Evolutionary conservation across 2,329 filamentous ascomycete genomes (phyloP), one percentile per base, ranked within the genome.

Genomic region (Hypoxylon sp.): DNA sequence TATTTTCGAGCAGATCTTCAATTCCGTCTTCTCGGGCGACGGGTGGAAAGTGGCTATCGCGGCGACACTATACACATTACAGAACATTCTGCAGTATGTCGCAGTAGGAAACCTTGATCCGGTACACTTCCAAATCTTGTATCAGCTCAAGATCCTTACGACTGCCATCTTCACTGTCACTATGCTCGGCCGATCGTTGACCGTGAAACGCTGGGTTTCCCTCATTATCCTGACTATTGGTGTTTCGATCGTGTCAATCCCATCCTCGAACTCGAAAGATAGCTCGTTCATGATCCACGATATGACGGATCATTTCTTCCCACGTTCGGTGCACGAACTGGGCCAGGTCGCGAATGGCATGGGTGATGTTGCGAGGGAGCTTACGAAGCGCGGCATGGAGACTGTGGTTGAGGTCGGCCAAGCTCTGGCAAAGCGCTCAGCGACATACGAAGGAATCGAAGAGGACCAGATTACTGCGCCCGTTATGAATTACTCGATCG

Each of bases 11-110:
- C 91, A 94, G 76, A 89, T 98, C 25, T 92, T 91, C 76, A 90
- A 89, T 74, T 89, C 90, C 31, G 92, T 98, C 14, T 97, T 98
- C 78, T 91, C 92, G 0, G 91, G 92, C 8, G 96, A 98, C 78
- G 94, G 94, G 73, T 98, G 95, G 95, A 97, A 97, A 80, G 83
- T 99, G 71, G 94, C 93, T 7, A 90, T 98, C 46, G 96, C 95
- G 0, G 96, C 95, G 3, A 86, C 90, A 3, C 85, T 98, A 1
- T 98, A 97, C 78, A 97, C 95, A 0, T 79, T 98, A 30, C 94
- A 98, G 76, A 98, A 98, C 77, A 92, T 92, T n/a, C 83, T 98
- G 60, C 94, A 98, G 79, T 99, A 98, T 77, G 88, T 97, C 58
- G 95, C 94, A 1, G 89, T 98, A 10, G 94, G 93, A 68, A 98